Conservation (phyloP, 768 basidiomycete genomes). For the Calocybe gangraenosa region DNA sequence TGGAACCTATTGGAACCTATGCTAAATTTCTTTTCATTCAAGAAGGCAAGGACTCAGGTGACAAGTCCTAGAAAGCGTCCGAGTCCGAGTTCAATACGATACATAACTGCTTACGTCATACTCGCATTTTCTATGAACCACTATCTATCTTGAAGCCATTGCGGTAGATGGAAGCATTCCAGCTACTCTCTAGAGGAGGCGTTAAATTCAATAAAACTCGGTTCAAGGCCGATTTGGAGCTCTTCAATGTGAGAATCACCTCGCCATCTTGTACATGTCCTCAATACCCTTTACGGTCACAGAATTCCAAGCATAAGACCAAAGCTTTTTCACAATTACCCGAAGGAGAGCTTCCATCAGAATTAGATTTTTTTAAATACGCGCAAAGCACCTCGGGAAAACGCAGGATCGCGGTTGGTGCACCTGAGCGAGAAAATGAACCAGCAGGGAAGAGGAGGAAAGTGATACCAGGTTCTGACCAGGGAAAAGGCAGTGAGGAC, state of each 20-base stretch:
- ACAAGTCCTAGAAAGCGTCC: too few species aligned
- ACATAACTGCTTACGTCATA: too few species aligned
- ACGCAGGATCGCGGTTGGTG: conserved; percentile 34
- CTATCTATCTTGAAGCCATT: too few species aligned
- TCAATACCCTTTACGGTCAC: conserved; percentile 2
- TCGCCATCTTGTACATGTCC: conserved; percentile 3
- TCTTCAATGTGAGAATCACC: conserved; percentile 56
- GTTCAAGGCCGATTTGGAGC: conserved; percentile 63
- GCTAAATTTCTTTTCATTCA: too few species aligned
- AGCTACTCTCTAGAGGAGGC: conserved; percentile 84
- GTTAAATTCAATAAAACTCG: conserved; percentile 73
- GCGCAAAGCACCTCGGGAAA: conserved; percentile 54
- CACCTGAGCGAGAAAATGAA: conserved; percentile 13
- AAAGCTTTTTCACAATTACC: conserved; percentile 19
- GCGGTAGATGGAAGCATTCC: conserved; percentile 76
- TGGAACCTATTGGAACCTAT: too few species aligned
- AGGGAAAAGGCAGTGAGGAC: conserved; percentile 14
- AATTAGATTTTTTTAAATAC: conserved; percentile 92
- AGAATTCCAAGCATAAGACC: conserved; percentile 17
- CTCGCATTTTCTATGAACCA: too few species aligned
- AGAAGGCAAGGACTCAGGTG: too few species aligned
- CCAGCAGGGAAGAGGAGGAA: conserved; percentile 31
- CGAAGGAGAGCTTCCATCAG: conserved; percentile 56
- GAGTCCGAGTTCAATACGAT: too few species aligned
- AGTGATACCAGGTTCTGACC: conserved; percentile 7